Conservation (phyloP, 2,329 filamentous ascomycete species). For the Cordyceps pruinosa region DNA sequence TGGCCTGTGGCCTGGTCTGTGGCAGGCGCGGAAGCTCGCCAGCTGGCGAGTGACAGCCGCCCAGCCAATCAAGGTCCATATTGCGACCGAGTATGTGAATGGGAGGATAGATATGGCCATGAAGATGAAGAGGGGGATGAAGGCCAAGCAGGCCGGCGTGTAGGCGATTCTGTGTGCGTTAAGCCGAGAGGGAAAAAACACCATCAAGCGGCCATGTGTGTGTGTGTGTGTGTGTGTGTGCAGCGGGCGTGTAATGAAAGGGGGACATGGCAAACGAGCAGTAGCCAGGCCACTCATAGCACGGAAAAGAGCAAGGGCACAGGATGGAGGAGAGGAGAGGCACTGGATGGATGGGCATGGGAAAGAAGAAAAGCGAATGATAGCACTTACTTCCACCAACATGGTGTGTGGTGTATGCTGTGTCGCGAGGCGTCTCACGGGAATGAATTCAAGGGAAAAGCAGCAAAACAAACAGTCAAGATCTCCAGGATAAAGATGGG, state of each 20-base stretch:
- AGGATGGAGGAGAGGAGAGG: not conserved
- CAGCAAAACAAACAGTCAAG: not conserved
- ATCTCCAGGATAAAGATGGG: not conserved
- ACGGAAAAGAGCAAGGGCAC: conserved; percentile 5
- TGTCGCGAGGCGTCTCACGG: conserved; percentile 1
- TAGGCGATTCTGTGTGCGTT: not conserved
- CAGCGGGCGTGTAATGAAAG: not conserved
- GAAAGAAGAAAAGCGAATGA: conserved; percentile 12
- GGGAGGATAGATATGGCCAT: not conserved
- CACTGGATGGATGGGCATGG: not conserved
- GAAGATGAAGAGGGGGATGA: not conserved
- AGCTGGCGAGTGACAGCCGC: conserved; percentile 4
- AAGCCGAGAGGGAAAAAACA: conserved; percentile 3
- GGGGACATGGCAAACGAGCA: not conserved
- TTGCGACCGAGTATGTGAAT: too few relatives aligned
- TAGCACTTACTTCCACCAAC: conserved; percentile 32
- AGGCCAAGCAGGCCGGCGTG: not conserved
- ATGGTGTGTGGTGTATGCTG: conserved; percentile 17
- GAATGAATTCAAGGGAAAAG: not conserved
- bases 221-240: too few relatives aligned
- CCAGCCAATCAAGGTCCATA: not conserved
- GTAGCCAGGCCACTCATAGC: not conserved
- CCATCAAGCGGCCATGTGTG: conserved; percentile 2
- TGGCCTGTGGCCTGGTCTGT: too few relatives aligned
- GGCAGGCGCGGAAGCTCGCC: conserved; percentile 5